Evolutionary conservation across 1,139 yeast genomes (phyloP).

Genomic region (Suhomyces ambrosiae): DNA sequence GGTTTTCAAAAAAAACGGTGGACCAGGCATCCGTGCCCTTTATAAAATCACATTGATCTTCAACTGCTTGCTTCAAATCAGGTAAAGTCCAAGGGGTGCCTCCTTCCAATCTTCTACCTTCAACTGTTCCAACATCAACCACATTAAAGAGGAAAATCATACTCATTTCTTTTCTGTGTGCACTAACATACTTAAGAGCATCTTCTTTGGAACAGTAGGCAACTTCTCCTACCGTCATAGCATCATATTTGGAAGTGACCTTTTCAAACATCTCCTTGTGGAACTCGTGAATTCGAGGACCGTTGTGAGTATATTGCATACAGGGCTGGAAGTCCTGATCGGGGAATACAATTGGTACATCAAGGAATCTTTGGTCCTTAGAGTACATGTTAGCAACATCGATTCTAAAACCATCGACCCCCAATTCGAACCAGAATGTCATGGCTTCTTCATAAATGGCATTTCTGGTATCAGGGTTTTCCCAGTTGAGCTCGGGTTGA

Average conservation of each 20-base stretch:
- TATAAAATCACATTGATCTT: conserved; percentile 37
- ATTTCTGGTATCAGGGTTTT: conserved; percentile 50
- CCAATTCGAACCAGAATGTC: conserved; percentile 56
- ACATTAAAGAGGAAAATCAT: conserved; percentile 55
- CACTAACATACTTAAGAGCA: conserved; percentile 50
- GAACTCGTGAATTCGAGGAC: conserved; percentile 60
- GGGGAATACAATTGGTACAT: conserved; percentile 50
- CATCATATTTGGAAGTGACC: conserved; percentile 51
- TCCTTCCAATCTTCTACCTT: conserved; percentile 33
- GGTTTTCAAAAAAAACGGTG: conserved; percentile 59
- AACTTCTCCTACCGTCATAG: conserved; percentile 60
- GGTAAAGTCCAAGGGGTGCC: conserved; percentile 36
- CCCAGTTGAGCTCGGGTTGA: conserved; percentile 67
- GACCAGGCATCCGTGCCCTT: conserved; percentile 62
- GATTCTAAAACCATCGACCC: conserved; percentile 61
- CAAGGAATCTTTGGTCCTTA: conserved; percentile 48
- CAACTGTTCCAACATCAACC: conserved; percentile 45
- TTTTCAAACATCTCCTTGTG: conserved; percentile 53
- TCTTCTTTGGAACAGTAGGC: conserved; percentile 46
- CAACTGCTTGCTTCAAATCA: conserved; percentile 47
- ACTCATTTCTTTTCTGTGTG: conserved; percentile 50
- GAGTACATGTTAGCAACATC: conserved; percentile 58
- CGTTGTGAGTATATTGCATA: conserved; percentile 36
- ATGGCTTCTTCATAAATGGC: conserved; percentile 54
- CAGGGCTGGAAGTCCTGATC: conserved; percentile 45